A percentile compares a stretch with the other conserved stretches of the same genome.
Conservation (phyloP, 106 monocot genomes). For the Gastrodia elata region DNA sequence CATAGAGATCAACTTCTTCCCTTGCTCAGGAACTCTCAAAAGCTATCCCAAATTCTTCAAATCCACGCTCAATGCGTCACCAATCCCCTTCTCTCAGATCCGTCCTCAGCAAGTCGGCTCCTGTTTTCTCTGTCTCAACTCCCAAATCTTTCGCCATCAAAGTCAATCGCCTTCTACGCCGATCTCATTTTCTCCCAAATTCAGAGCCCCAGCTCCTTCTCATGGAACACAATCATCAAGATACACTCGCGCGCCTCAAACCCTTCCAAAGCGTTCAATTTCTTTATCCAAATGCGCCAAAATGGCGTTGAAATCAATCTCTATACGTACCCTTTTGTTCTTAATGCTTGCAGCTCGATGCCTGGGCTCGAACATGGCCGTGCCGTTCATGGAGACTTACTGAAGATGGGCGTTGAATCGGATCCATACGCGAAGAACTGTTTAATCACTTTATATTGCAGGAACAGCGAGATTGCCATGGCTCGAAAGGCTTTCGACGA, state of each 20-base stretch:
- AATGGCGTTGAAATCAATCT: conserved; percentile 15
- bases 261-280: conserved; percentile 17
- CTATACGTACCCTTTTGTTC: conserved; percentile 43
- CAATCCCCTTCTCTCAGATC: conserved; percentile 7
- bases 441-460: conserved; percentile 34
- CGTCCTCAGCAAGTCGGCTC: conserved; percentile 17
- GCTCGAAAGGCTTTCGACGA: conserved; percentile 38
- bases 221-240: conserved; percentile 43
- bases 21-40: conserved; percentile 14
- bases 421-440: conserved; percentile 27
- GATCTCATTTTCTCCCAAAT: conserved; percentile 25
- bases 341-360: conserved; percentile 28
- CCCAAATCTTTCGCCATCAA: not conserved
- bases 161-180: conserved; percentile 6
- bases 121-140: conserved; percentile 17
- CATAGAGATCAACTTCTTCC: conserved; percentile 11
- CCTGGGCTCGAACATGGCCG: not conserved
- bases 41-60: conserved; percentile 25
- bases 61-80: conserved; percentile 27
- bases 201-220: conserved; percentile 22
- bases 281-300: conserved; percentile 26
- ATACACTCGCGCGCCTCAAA: conserved; percentile 16
- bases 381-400: conserved; percentile 26
- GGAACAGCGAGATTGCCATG: conserved; percentile 6
- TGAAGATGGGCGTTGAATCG: conserved; percentile 22